Evolutionary conservation across 768 basidiomycete genomes (phyloP).

Genomic region (Mycena olivaceomarginata): DNA sequence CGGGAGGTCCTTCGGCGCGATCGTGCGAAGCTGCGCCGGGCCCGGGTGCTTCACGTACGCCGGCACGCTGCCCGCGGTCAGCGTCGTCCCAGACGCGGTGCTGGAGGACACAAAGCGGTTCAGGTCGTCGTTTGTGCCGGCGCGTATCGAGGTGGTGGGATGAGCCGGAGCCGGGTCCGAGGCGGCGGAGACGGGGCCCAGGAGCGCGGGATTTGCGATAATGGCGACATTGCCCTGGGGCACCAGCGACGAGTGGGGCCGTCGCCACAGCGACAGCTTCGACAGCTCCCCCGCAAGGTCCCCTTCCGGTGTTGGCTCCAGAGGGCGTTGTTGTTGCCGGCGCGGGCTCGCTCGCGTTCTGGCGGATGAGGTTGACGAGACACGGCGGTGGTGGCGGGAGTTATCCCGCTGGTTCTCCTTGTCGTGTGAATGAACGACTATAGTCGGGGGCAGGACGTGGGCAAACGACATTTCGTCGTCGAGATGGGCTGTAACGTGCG

Average conservation of each 20-base stretch:
- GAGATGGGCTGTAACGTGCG: conserved; percentile 60
- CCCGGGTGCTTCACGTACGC: conserved; percentile 92
- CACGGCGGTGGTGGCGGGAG: conserved; percentile 41
- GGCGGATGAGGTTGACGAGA: conserved; percentile 26
- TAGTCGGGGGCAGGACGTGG: conserved; percentile 34
- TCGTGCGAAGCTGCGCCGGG: conserved; percentile 86
- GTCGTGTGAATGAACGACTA: conserved; percentile 35
- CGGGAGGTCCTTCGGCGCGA: conserved; percentile 88
- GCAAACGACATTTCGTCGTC: conserved; percentile 54
- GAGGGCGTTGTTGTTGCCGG: conserved; percentile 56
- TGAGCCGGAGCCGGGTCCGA: conserved; percentile 56
- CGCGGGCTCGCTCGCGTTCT: conserved; percentile 63
- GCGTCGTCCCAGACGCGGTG: conserved; percentile 85
- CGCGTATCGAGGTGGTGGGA: conserved; percentile 71
- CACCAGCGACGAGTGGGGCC: conserved; percentile 49
- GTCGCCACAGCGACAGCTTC: conserved; percentile 65
- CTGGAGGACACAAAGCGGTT: conserved; percentile 95
- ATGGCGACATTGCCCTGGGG: conserved; percentile 45
- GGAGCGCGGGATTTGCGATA: conserved; percentile 47
- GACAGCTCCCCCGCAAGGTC: conserved; percentile 63
- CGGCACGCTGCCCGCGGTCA: conserved; percentile 82
- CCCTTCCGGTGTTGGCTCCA: conserved; percentile 63
- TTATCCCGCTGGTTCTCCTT: conserved; percentile 42
- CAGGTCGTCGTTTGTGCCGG: conserved; percentile 80
- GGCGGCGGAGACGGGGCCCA: conserved; percentile 42